phyloP scores from a whole-genome alignment of 768 basidiomycete species.

The Boletus subparvulus region DNA sequence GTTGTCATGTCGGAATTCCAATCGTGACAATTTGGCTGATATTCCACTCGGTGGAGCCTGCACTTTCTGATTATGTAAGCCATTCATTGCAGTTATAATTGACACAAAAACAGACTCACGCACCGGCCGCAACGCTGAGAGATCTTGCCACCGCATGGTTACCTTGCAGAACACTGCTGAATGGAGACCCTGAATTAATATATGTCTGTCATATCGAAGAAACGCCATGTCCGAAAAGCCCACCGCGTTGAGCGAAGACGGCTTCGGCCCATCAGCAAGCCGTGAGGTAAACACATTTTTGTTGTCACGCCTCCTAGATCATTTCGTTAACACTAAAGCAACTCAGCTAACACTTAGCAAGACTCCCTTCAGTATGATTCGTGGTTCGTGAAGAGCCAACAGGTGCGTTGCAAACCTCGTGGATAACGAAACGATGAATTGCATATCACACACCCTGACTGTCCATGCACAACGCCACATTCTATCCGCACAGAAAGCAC shows the following conservation, averaged over 20 bases:
- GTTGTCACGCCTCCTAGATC: neutral
- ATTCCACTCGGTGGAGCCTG: too few species aligned
- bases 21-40: too few species aligned
- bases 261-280: too few species aligned
- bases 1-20: too few species aligned
- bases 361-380: neutral
- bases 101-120: neutral
- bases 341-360: neutral
- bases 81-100: too few species aligned
- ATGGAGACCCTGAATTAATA: neutral
- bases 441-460: conserved; percentile 1
- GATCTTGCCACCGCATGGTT: neutral
- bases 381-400: neutral
- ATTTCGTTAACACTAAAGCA: neutral
- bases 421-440: conserved; percentile 4
- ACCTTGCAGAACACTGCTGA: conserved; percentile 3
- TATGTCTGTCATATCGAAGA: neutral
- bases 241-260: too few species aligned
- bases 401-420: conserved; percentile 1
- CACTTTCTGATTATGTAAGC: too few species aligned
- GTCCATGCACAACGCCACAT: neutral
- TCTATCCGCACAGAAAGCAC: neutral
- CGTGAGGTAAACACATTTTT: neutral
- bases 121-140: too few species aligned
- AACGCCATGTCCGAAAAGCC: too few species aligned